Base-by-base conservation (phyloP, 176 grass and related monocot genomes). In the Avena atlantica region DNA sequence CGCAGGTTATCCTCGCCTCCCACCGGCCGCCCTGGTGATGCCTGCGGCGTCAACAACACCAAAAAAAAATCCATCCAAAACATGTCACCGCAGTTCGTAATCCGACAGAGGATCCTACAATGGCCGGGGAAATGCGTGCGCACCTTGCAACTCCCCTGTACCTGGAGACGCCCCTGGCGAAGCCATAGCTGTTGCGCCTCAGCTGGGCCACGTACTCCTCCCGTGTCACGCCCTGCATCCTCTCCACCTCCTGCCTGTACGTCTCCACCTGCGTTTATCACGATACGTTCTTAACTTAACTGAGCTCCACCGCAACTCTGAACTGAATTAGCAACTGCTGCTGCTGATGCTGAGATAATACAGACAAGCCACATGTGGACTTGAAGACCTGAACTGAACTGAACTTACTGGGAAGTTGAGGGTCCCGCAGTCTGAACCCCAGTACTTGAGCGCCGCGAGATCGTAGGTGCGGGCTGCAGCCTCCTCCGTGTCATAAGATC, bases 71-170 rank as follows among this genome's bases (percentile, higher is more conserved):
- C 37, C 37, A 40, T 40, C 37, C 25, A 37, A 6, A 78, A n/a
- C 3, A 53, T 53, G 51, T 53, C 51, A 16, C 0, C 4, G 0
- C 4, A 27, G 50, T 6, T 16, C 3, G 48, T 47, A 68, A 79
- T 50, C 53, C n/a, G 84, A 83, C 5, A 34, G 31, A 2, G 31
- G 31, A 31, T 31, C 31, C 31, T 31, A 31, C 31, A 31, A 31
- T 31, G 31, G 31, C 31, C 3, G 31, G 31, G 31, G 31, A 31
- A 31, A 31, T 31, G n/a, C n/a, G n/a, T n/a, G n/a, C n/a, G n/a
- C n/a, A 31, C 95, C 37, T 93, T n/a, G 95, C 86, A 63, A 98
- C 95, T 47, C 95, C 95, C 67, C 93, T 84, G 88, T 95, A 98
- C 80, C 62, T 90, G 69, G 96, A 98, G 74, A 57, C 50, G 23